Conservation (phyloP, 495 filamentous ascomycete species). For the Opeltia flavorubescens region DNA sequence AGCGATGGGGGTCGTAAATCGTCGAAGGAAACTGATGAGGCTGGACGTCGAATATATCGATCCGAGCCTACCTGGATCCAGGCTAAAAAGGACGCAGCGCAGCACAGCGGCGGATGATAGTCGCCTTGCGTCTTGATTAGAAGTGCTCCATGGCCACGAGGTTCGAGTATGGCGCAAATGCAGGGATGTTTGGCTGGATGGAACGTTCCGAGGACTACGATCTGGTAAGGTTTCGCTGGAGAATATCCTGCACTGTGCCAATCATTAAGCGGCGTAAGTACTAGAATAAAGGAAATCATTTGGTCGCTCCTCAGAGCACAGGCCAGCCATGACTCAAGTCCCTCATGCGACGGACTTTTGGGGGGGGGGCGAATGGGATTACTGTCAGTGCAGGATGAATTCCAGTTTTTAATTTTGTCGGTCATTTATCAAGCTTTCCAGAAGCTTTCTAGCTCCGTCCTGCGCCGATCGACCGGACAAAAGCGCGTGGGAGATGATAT, state of each 20-base stretch:
- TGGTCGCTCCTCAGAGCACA: background rate
- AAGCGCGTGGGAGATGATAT: background rate
- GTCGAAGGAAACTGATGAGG: background rate
- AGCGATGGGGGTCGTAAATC: background rate
- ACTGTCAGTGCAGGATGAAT: background rate
- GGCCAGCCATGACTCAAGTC: conserved; percentile 3
- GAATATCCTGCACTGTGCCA: background rate
- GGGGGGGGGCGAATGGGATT: background rate
- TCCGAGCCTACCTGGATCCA: background rate
- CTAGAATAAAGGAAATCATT: background rate
- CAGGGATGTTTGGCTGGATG: background rate
- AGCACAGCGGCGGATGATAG: background rate
- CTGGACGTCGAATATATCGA: background rate
- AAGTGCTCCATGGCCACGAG: background rate
- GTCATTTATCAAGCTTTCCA: background rate
- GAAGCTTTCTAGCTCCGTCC: conserved; percentile 1
- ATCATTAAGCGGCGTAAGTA: background rate
- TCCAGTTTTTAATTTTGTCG: background rate
- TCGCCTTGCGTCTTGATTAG: conserved; percentile 1
- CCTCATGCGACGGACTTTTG: background rate
- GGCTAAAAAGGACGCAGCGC: background rate
- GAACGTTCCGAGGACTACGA: background rate
- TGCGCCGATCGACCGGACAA: background rate
- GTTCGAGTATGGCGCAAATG: background rate
- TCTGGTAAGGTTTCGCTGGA: background rate